A percentile compares a stretch with the other conserved stretches of the same genome.
These are phyloP conservation scores for Russula earlei DNA, from an alignment of 768 basidiomycete species.

Conservation along the genomic window DNA sequence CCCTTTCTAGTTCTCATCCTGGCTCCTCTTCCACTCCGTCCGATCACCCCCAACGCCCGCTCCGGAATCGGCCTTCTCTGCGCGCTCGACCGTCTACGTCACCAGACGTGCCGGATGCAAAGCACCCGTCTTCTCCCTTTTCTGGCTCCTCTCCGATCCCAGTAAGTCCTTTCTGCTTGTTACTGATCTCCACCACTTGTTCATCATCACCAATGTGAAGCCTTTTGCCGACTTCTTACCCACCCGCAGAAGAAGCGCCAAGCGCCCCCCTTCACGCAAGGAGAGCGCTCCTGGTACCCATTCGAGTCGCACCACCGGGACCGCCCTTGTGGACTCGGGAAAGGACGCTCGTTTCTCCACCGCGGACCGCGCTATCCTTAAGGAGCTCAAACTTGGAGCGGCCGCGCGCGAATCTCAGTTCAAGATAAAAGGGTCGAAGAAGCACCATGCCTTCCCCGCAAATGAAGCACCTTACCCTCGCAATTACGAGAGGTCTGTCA, in stretches of 20 bases:
- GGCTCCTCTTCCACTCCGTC: background rate
- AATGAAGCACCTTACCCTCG: constrained; percentile 60
- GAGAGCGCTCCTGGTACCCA: background rate
- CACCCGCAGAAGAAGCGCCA: constrained; percentile 10
- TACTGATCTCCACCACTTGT: background rate
- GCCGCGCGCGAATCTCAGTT: constrained; percentile 49
- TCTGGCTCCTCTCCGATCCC: constrained; percentile 4
- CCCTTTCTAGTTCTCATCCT: background rate
- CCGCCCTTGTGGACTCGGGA: background rate
- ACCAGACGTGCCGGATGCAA: constrained; percentile 4
- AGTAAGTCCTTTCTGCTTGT: background rate
- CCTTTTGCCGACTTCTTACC: constrained; percentile 17
- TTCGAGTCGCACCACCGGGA: background rate
- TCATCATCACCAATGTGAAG: background rate
- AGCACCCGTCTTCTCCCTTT: background rate
- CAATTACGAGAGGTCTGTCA: constrained; percentile 49
- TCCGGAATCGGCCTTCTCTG: background rate
- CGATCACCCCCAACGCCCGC: background rate
- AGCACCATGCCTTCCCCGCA: constrained; percentile 44
- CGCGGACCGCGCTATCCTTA: constrained; percentile 50
- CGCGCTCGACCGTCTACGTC: constrained; percentile 11
- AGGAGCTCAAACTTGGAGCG: constrained; percentile 45
- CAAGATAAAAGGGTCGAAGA: constrained; percentile 38
- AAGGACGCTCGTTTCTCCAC: constrained; percentile 40
- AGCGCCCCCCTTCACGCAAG: constrained; percentile 9